Percentiles rank a stretch among this genome's conserved stretches.
Conservation (phyloP, 2,329 filamentous ascomycete species). For the Myriosclerotinia curreyana region DNA sequence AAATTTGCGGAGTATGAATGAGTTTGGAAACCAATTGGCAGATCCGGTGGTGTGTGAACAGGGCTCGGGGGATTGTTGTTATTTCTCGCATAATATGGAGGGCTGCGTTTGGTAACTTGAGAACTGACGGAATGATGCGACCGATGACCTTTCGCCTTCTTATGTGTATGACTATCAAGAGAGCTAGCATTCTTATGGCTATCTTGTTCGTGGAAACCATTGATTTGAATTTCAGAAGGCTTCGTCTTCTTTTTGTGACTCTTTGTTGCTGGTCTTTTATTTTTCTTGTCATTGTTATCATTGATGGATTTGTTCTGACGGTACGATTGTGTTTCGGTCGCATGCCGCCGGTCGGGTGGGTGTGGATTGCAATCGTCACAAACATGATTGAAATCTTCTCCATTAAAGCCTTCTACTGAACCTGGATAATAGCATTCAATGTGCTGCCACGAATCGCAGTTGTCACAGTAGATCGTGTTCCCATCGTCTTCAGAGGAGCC, state of each 20-base stretch:
- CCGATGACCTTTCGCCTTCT: constrained; percentile 82
- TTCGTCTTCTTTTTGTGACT: constrained; percentile 86
- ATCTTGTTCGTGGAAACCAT: constrained; percentile 61
- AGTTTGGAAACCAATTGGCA: constrained; percentile 59
- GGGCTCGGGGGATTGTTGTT: constrained; percentile 66
- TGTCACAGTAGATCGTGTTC: constrained; percentile 94
- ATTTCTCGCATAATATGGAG: constrained; percentile 59
- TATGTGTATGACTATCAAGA: constrained; percentile 56
- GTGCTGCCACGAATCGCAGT: constrained; percentile 97
- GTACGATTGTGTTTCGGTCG: constrained; percentile 68
- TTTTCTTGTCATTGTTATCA: constrained; percentile 61
- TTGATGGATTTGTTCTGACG: constrained; percentile 51
- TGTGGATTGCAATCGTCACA: constrained; percentile 87
- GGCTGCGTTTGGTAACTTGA: constrained; percentile 59
- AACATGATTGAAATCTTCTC: constrained; percentile 73
- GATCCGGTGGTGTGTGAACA: constrained; percentile 68
- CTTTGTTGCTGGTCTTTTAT: constrained; percentile 73
- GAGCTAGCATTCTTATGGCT: constrained; percentile 47
- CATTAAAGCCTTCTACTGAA: constrained; percentile 68
- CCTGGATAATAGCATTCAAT: constrained; percentile 90
- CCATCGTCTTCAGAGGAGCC: constrained; percentile 92
- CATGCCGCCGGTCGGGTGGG: constrained; percentile 67
- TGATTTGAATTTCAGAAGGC: constrained; percentile 63
- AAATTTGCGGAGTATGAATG: constrained; percentile 75
- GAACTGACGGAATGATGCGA: constrained; percentile 72